Base-by-base conservation (phyloP, 192 early-diverging fungal species). In the Coemansia sp. region DNA sequence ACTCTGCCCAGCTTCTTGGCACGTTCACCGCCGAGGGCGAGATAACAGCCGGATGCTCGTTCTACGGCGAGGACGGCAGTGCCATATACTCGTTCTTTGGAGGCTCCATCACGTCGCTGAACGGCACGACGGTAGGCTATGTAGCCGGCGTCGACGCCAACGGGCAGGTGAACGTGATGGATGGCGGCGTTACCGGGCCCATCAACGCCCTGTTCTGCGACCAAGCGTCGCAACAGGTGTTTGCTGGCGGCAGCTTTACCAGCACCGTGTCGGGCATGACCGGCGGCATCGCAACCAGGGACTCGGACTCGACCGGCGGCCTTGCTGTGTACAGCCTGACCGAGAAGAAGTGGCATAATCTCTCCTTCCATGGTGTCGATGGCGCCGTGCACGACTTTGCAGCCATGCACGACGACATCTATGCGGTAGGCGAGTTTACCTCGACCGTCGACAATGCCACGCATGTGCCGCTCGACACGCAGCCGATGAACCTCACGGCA, bases 311-410 rank as follows among this genome's bases (percentile, higher is more conserved):
- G 2, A 67, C 62, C 5, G 72, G 66, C 23, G 63, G 57, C 15
- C 53, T 66, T 45, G 53, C 63, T 9, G 41, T 60, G 20, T 74
- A 65, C 44, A 54, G 45, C 43, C 47, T 69, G 36, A 40, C 55
- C 13, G 27, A 45, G 3, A 69, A 64, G 14, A 32, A 20, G 0
- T 90, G 88, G 88, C 43, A 34, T 8, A 23, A 74, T 0, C 29
- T 87, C 9, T 82, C 88, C 23, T 88, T 83, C 63, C 80, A 80
- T 15, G 88, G 86, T 2, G 55, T 90, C 26, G 77, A 88, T 44
- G 86, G 85, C 0, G 78, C 82, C 0, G 83, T 90, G 2, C 76
- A 73, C 35, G 75, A 80, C 14, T 85, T 88, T 42, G 47, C 72
- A 11, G 59, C 66, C 29, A 63, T 78, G 27, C 35, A 50, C 17